A percentile compares a stretch with the other conserved stretches of the same genome.
Conservation (phyloP, 1,284 basidiomycete species). For the Singerocomus rubriflavus region DNA sequence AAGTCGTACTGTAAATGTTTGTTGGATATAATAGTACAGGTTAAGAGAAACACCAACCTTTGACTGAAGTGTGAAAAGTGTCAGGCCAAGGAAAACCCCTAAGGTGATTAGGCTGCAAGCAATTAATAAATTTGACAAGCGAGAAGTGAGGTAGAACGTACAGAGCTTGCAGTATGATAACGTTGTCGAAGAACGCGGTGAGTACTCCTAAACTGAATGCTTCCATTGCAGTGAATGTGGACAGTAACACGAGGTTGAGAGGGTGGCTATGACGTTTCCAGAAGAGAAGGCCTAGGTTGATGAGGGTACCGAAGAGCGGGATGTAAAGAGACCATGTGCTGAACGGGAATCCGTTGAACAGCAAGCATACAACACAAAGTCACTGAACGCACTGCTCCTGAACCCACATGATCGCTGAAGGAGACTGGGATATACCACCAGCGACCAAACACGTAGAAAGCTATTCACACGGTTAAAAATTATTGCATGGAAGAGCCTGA, state of each 20-base stretch:
- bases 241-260: constrained; percentile 74
- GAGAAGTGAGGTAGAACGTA: constrained; percentile 36
- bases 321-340: constrained; percentile 76
- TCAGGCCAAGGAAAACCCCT: constrained; percentile 84
- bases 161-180: constrained; percentile 84
- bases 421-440: constrained; percentile 61
- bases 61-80: constrained; percentile 82
- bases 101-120: constrained; percentile 68
- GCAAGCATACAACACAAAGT: constrained; percentile 1
- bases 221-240: constrained; percentile 77
- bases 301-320: constrained; percentile 69
- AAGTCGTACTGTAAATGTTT: constrained; percentile 70
- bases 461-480: constrained; percentile 35
- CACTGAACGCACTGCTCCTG: constrained; percentile 53
- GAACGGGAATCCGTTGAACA: constrained; percentile 17
- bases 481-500: neutral
- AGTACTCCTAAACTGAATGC: constrained; percentile 77
- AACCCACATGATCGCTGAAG: constrained; percentile 60
- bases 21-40: neutral
- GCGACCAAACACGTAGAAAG: constrained; percentile 69
- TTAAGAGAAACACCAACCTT: constrained; percentile 46
- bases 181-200: constrained; percentile 72
- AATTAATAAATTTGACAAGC: constrained; percentile 13
- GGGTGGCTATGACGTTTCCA: constrained; percentile 89
- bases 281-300: constrained; percentile 75